Evolutionary conservation across 2,329 filamentous ascomycete species (phyloP), one percentile per base, ranked within the genome.

Genomic region (Ophiosphaerella narmari): DNA sequence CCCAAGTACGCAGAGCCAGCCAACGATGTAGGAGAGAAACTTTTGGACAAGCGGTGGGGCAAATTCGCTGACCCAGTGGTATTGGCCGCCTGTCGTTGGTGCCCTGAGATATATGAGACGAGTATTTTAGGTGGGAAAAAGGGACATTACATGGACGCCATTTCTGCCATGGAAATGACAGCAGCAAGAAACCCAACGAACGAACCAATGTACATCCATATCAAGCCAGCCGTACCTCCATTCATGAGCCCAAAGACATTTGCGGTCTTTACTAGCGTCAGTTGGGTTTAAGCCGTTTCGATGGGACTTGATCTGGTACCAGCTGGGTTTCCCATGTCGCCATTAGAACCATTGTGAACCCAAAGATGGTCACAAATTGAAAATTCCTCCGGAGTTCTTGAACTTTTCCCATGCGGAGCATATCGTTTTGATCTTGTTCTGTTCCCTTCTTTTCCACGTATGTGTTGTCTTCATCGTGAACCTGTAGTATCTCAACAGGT

Each of bases 1-100:
- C 7, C 71, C 71, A 5, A 80, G 55, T 1, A 75, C 72, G 0
- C 70, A 73, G 55, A 78, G 74, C 78, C 77, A 80, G 2, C 78
- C 74, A 11, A 73, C 57, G 7, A 63, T 38, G 48, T 76, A 78
- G 39, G 69, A 73, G 11, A 76, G 58, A n/a, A 74, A 67, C 38
- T 69, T 73, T 43, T 77, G 74, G 16, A 62, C 60, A 5, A 54
- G 59, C 2, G 50, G 59, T 1, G 75, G 75, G 4, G 74, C 73
- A 16, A 77, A 72, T 40, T 76, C 72, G 11, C 46, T 55, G 12
- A 66, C 60, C 64, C 62, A 65, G 46, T 65, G 65, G 44, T 68
- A 71, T 44, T 71, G 65, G 2, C 68, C 70, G 9, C 70, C 71
- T 13, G 63, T 57, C 2, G 63, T 68, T 2, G 67, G 70, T 8